phyloP scores from a whole-genome alignment of 306 rosid genomes.

The Geum urbanum region DNA sequence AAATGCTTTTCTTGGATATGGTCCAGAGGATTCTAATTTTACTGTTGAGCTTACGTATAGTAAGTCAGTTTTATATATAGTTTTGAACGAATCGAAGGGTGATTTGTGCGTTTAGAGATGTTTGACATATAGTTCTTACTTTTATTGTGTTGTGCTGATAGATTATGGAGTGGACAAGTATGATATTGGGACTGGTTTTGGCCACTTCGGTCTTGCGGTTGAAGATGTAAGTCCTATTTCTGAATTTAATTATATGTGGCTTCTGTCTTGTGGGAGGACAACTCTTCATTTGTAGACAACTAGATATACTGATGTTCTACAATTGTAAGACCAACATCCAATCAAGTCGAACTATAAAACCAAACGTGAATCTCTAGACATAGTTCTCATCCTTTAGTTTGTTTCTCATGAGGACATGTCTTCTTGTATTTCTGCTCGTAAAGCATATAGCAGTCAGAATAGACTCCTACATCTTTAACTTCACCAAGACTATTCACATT shows the following conservation, averaged over 20 bases:
- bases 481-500: background rate
- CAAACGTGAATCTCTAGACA: background rate
- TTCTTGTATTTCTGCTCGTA: background rate
- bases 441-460: background rate
- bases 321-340: background rate
- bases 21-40: constrained; percentile 64
- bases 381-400: background rate
- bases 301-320: no score
- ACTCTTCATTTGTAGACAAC: no score
- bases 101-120: background rate
- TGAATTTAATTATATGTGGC: background rate
- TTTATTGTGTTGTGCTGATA: constrained; percentile 11
- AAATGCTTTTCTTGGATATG: constrained; percentile 69
- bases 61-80: constrained; percentile 25
- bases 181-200: constrained; percentile 64
- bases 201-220: constrained; percentile 68
- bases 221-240: constrained; percentile 56
- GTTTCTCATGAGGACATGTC: background rate
- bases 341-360: background rate
- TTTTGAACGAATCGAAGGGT: background rate
- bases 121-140: background rate
- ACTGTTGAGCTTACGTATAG: constrained; percentile 64
- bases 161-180: constrained; percentile 66
- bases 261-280: background rate
- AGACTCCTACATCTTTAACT: background rate